Conservation (phyloP, 2,329 filamentous ascomycete genomes). For the Exophiala sideris region DNA sequence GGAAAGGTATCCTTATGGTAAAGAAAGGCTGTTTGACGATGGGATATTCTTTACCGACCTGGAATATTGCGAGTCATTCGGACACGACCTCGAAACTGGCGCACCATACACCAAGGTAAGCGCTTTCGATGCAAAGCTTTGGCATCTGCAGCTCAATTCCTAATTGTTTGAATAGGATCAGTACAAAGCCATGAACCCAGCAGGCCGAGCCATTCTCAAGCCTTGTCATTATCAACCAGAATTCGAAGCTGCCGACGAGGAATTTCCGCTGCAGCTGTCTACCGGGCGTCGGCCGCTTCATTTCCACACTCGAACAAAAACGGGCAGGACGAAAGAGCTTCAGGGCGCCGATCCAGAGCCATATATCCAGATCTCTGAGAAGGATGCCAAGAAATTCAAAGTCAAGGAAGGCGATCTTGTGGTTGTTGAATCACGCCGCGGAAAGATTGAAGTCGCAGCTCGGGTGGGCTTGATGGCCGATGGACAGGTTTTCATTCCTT, state of each 20-base stretch:
- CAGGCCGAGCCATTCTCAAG: conserved; percentile 37
- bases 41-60: conserved; percentile 36
- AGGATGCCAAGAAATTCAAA: conserved; percentile 30
- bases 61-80: conserved; percentile 38
- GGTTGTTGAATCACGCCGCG: conserved; percentile 33
- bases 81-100: conserved; percentile 39
- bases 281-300: conserved; percentile 37
- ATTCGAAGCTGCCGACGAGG: conserved; percentile 32
- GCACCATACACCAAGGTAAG: conserved; percentile 31
- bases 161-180: conserved; percentile 10
- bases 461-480: conserved; percentile 31
- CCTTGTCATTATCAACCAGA: conserved; percentile 33
- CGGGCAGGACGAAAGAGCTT: conserved; percentile 32
- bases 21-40: conserved; percentile 35
- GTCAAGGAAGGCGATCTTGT: conserved; percentile 34
- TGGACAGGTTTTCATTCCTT: conserved; percentile 39
- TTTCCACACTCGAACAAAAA: conserved; percentile 40
- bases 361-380: conserved; percentile 30
- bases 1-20: conserved; percentile 33
- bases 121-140: too few relatives aligned
- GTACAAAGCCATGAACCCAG: conserved; percentile 34
- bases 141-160: neutral
- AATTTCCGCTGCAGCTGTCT: conserved; percentile 35
- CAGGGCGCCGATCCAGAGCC: conserved; percentile 34
- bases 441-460: conserved; percentile 32